Conservation (phyloP, 2,329 filamentous ascomycete genomes). For the Trichoderma atrobrunneum region DNA sequence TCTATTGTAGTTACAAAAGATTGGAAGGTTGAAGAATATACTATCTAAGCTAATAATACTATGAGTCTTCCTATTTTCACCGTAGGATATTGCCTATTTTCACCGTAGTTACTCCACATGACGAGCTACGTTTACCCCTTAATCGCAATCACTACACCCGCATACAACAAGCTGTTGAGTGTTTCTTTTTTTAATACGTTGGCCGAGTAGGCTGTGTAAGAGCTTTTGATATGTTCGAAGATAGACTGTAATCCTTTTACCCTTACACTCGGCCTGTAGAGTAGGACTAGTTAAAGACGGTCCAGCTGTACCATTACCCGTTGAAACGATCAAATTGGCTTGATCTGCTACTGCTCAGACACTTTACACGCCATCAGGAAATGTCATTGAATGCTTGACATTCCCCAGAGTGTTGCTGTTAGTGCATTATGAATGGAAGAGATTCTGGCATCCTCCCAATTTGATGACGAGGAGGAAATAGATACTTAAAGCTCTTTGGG, state of each 20-base stretch:
- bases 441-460: rapidly evolving
- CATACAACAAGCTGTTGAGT: no score
- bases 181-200: neutral
- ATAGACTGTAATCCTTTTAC: neutral
- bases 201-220: neutral
- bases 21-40: no score
- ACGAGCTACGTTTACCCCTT: no score
- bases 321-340: neutral
- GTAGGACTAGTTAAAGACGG: neutral
- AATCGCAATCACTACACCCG: no score
- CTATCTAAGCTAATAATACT: no score
- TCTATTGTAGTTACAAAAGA: no score
- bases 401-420: neutral
- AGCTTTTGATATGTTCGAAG: neutral
- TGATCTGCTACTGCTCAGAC: neutral
- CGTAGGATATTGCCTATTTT: no score
- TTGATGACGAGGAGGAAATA: neutral
- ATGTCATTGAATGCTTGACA: neutral
- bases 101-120: no score
- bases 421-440: neutral
- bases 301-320: neutral
- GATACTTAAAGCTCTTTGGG: neutral
- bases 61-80: no score
- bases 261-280: neutral
- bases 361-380: neutral